phyloP scores from a whole-genome alignment of 176 grass and related monocot species.

The bread wheat (Triticum aestivum) region IWGSC_CS_RefSeq_v2.1 NC_057799.1:181125244-181125743 shows the following conservation, averaged over 20 bases:
- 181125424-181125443: background rate
- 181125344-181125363: background rate
- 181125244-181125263: background rate
- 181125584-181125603: background rate
- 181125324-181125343: background rate
- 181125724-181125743: slow-evolving; percentile 16
- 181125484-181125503: background rate
- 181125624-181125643: background rate
- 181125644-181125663: background rate
- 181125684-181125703: slow-evolving; percentile 23
- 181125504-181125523: background rate
- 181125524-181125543: background rate
- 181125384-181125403: background rate
- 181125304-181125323: background rate
- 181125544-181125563: background rate
- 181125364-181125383: background rate
- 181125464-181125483: background rate
- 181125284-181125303: background rate
- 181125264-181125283: background rate
- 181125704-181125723: slow-evolving; percentile 33
- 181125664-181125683: background rate
- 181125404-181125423: background rate
- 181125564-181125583: background rate
- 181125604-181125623: background rate
- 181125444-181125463: background rate